phyloP scores from a whole-genome alignment of 2,329 filamentous ascomycete genomes.

The Stachybotrys elegans region DNA sequence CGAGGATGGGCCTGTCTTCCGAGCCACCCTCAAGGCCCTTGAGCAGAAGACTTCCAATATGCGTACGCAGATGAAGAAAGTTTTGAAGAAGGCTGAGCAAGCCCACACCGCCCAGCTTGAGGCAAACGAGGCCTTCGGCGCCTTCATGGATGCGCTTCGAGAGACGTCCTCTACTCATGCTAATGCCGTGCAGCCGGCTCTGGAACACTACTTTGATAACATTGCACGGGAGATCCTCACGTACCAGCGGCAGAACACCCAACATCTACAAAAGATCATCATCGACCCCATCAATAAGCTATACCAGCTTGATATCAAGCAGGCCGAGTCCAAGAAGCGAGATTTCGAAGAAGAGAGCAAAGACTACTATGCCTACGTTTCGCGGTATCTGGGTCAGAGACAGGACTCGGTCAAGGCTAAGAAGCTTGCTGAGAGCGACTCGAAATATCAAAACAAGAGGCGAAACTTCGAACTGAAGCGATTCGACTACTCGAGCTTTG shows the following conservation, averaged over 20 bases:
- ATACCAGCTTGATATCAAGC: conserved; percentile 95
- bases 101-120: conserved; percentile 73
- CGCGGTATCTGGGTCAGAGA: conserved; percentile 90
- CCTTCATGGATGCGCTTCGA: conserved; percentile 79
- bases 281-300: conserved; percentile 90
- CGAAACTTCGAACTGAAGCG: conserved; percentile 94
- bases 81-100: conserved; percentile 88
- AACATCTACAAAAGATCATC: conserved; percentile 84
- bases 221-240: conserved; percentile 84
- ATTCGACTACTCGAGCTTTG: conserved; percentile 98
- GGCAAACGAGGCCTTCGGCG: conserved; percentile 79
- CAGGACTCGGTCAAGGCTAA: conserved; percentile 97
- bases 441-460: conserved; percentile 91
- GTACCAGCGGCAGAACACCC: conserved; percentile 81
- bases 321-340: conserved; percentile 92
- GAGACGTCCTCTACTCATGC: conserved; percentile 89
- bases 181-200: conserved; percentile 91
- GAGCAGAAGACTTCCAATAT: conserved; percentile 97
- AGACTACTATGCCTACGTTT: conserved; percentile 95
- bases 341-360: conserved; percentile 99
- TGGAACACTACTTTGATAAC: conserved; percentile 98
- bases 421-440: conserved; percentile 90
- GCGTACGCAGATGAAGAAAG: conserved; percentile 91
- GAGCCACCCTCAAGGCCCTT: conserved; percentile 91
- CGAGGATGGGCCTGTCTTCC: conserved; percentile 91